A percentile compares a stretch with the other conserved stretches of the same genome.
Evolutionary conservation across 257 asterid species (phyloP).

Genomic region (Cordia subcordata): DNA sequence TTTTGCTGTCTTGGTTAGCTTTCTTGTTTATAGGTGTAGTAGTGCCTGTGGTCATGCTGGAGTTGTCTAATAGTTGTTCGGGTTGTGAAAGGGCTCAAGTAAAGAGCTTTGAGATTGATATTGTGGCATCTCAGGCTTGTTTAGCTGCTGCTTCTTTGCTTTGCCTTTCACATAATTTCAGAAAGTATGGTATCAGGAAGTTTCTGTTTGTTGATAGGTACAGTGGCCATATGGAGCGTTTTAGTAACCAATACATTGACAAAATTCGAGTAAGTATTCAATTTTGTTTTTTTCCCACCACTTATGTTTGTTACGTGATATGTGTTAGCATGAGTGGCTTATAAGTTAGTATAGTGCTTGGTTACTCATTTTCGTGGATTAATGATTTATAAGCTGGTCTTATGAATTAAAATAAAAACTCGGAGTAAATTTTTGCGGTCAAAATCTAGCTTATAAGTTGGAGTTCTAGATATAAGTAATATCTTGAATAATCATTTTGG

Average conservation of each 20-base stretch:
- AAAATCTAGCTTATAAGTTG: too few relatives aligned
- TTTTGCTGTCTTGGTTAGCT: constrained; percentile 46
- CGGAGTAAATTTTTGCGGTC: too few relatives aligned
- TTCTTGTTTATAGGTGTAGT: constrained; percentile 50
- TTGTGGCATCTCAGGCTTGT: constrained; percentile 63
- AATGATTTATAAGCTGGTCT: too few relatives aligned
- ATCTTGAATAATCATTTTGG: too few relatives aligned
- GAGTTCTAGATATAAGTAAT: too few relatives aligned
- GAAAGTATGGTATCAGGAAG: constrained; percentile 75
- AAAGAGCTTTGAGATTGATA: constrained; percentile 64
- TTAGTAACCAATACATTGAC: constrained; percentile 49
- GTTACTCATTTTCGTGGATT: too few relatives aligned
- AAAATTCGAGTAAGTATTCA: constrained; percentile 58
- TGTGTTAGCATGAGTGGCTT: background rate
- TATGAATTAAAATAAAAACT: too few relatives aligned
- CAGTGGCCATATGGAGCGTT: constrained; percentile 63
- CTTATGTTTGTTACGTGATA: background rate
- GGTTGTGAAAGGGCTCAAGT: constrained; percentile 75
- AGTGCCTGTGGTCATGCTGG: constrained; percentile 50
- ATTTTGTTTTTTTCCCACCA: constrained; percentile 9
- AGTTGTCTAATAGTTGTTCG: constrained; percentile 47
- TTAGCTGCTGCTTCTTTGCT: constrained; percentile 64
- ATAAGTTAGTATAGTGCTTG: too few relatives aligned
- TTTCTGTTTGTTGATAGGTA: constrained; percentile 79
- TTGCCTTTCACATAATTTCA: constrained; percentile 66